Conservation (phyloP, 768 basidiomycete species). For the Lyophyllum semitale region DNA sequence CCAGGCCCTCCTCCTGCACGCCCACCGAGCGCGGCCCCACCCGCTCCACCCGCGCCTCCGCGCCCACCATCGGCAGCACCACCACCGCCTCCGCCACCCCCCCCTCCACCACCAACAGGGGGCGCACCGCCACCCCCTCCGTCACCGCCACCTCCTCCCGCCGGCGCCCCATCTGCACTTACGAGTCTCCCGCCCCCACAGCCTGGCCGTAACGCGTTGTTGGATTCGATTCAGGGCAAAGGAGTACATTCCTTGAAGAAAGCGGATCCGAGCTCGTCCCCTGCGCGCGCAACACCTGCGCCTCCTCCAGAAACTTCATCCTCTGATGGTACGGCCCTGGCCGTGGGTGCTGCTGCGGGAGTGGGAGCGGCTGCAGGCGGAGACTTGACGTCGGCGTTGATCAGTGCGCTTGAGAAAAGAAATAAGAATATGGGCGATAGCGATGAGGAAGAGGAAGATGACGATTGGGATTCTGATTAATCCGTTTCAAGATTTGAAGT, state of each 20-base stretch:
- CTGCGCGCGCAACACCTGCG: conserved; percentile 11
- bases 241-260: conserved; percentile 16
- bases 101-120: conserved; percentile 36
- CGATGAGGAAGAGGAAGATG: conserved; percentile 77
- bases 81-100: conserved; percentile 31
- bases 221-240: conserved; percentile 17
- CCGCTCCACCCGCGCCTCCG: conserved; percentile 22
- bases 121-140: conserved; percentile 39
- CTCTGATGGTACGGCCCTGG: conserved; percentile 27
- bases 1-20: conserved; percentile 8
- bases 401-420: conserved; percentile 77
- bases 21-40: conserved; percentile 9
- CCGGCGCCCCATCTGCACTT: conserved; percentile 22
- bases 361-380: conserved; percentile 53
- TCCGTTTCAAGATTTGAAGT: no score
- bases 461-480: conserved; percentile 65
- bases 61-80: conserved; percentile 36
- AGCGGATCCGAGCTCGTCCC: conserved; percentile 11
- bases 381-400: conserved; percentile 81
- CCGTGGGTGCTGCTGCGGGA: conserved; percentile 35
- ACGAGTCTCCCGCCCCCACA: conserved; percentile 49
- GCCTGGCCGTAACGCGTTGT: conserved; percentile 47
- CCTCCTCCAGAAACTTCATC: conserved; percentile 18
- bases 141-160: conserved; percentile 37
- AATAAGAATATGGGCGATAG: conserved; percentile 89